Evolutionary conservation across 805 yeast genomes (phyloP), one percentile per base, ranked within the genome.

Genomic region (Sugiyamaella mastotermitis): DNA sequence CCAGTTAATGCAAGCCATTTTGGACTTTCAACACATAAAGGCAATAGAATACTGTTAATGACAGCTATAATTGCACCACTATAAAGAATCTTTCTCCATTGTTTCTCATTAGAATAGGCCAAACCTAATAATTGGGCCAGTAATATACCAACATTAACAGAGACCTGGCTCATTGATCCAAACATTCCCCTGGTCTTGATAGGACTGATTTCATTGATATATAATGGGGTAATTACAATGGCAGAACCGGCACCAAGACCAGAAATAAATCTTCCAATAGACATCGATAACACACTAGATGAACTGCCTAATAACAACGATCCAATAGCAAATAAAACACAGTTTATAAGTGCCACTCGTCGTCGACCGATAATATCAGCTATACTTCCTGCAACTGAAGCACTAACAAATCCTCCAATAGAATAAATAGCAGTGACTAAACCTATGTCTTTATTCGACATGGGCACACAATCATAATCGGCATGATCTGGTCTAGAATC

Each of bases 221-320:
- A 79, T 43, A 92, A 59, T 0, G 97, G 94, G 0, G 87, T 81
- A 13, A 83, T 77, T 3, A 92, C 97, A 41, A 92, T 72, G 1
- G 90, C 80, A 9, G 79, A 68, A 3, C 98, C 98, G 5, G 96
- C 94, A 1, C 83, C 94, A 2, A 86, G 34, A 0, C 98, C 98
- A 14, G 84, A 74, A 3, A 84, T 50, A 39, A 86, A 69, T 42
- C 98, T 69, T 0, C 97, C 97, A 10, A 73, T 3, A 9, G 76
- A 52, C 45, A 90, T 58, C 1, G 54, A 44, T 3, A 35, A 3
- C 43, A 71, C 72, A 8, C 64, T 50, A 33, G 67, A 61, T 4
- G 83, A 65, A 5, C 62, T 43, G 10, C 78, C 74, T 56, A 82
- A 78, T 7, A 83, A 41, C 3, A 71, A 49, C 0, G 92, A 79